Base-by-base conservation (phyloP, 495 filamentous ascomycete species). In the Oidiodendron maius region DNA sequence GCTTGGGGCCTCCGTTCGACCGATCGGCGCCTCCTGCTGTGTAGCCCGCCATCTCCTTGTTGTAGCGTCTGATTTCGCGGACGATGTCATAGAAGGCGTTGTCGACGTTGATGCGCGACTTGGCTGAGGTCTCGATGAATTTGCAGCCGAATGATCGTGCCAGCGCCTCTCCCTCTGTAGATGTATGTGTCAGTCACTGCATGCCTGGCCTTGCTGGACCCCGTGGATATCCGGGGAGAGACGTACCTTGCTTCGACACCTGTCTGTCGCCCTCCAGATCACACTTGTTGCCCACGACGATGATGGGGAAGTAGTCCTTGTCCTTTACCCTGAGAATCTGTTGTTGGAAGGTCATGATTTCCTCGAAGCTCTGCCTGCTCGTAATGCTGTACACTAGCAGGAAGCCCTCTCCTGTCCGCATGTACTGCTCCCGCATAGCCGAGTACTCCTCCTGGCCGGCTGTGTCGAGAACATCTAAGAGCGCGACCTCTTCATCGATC, bases 351-450 rank as follows among this genome's bases (percentile, higher is more conserved):
- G 89, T 95, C 68, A 87, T 81, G 64, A 98, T 97, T 71, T 98
- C 94, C 65, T 97, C 91, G 63, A 97, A 97, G 53, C 87, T 93
- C 67, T 96, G 89, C 57, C 91, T 80, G 62, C 91, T 96, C 12
- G 87, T 96, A 71, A 98, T 98, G 44, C 53, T 57, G 75, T 96
- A 98, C 56, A 98, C 89, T 17, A 98, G 80, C 54, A 98, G 77
- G 71, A 98, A 98, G 36, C 93, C 93, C 71, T 98, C 93, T 61
- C 93, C 93, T 28, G 94, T 98, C 58, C 93, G 86, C 93, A 98
- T 98, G 77, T 98, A 98, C 72, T 98, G 93, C 72, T 98, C 93
- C 54, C 93, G 82, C 93, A 98, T 98, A 44, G 93, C 93, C 30
- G 91, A 95, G 72, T 98, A 98, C 70, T 98, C 93, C 69, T 98